These are phyloP conservation scores for Solanum hybrid DNA, from an alignment of 305 asterid genomes.

Conservation along the genomic window DNA sequence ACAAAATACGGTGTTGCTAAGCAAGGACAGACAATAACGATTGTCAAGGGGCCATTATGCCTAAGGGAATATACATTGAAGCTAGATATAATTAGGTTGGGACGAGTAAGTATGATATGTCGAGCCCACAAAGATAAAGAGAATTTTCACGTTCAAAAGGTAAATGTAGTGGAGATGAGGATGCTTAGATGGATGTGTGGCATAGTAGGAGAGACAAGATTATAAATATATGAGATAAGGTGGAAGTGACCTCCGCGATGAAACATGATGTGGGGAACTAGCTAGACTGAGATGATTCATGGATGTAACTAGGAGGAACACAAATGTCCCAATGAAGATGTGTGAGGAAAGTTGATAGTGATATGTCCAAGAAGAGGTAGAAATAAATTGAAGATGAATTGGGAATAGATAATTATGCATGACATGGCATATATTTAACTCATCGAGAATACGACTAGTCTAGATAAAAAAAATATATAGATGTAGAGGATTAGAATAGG, in stretches of 20 bases:
- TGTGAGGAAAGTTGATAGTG: not conserved
- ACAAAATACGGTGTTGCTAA: too few species aligned
- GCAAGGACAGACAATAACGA: not conserved
- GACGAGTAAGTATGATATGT: not conserved
- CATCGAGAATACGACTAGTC: rapidly evolving
- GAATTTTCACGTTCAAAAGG: too few species aligned
- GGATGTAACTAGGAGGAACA: not conserved
- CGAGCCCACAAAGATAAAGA: too few species aligned
- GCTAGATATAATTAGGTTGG: too few species aligned
- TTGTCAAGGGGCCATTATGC: not conserved
- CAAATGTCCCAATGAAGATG: not conserved
- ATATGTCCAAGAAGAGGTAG: too few species aligned
- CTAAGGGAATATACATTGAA: too few species aligned
- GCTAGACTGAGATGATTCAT: not conserved
- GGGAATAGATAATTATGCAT: rapidly evolving
- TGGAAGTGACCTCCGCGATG: not conserved
- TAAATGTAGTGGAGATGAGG: rapidly evolving
- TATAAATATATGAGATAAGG: too few species aligned
- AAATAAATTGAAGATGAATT: not conserved
- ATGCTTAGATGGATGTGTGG: not conserved
- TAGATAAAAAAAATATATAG: too few species aligned
- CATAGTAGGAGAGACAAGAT: too few species aligned
- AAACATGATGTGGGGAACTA: too few species aligned
- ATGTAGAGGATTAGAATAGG: too few species aligned
- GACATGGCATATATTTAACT: not conserved